Percentiles rank a stretch among this genome's conserved stretches.
Evolutionary conservation across 2,329 filamentous ascomycete species (phyloP).

Genomic region (Sclerotinia nivalis): DNA sequence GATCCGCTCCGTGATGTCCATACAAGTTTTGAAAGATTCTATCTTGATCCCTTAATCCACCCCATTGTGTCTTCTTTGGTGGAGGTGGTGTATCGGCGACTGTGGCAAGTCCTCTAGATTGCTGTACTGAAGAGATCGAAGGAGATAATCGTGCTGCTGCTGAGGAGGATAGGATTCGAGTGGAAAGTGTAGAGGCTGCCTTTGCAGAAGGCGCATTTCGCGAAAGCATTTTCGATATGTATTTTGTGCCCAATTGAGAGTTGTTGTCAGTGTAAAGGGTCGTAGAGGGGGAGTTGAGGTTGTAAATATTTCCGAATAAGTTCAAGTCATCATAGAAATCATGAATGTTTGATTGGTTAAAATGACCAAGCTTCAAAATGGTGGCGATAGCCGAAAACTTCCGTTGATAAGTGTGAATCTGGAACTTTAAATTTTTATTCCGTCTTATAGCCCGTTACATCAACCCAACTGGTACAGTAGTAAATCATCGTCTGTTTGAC

Average conservation of each 20-base stretch:
- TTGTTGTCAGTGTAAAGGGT: conserved; percentile 21
- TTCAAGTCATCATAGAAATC: conserved; percentile 33
- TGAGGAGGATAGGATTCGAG: conserved; percentile 38
- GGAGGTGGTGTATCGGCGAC: conserved; percentile 70
- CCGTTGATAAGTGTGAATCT: conserved; percentile 18
- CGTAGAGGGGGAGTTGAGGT: conserved; percentile 27
- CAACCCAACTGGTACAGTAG: background rate
- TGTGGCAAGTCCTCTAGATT: conserved; percentile 74
- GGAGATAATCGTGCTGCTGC: conserved; percentile 36
- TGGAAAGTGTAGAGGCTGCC: conserved; percentile 38
- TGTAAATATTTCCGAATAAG: conserved; percentile 22
- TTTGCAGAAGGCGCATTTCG: conserved; percentile 41
- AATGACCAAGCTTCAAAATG: conserved; percentile 13
- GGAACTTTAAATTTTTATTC: background rate
- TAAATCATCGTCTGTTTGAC: background rate
- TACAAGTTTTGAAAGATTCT: conserved; percentile 99
- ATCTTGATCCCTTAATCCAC: conserved; percentile 92
- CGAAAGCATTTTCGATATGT: conserved; percentile 41
- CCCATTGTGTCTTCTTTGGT: conserved; percentile 69
- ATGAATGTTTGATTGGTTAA: conserved; percentile 24
- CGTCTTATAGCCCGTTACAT: background rate
- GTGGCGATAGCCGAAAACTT: conserved; percentile 25
- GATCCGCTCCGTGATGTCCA: conserved; percentile 83
- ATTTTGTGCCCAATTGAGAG: conserved; percentile 43
- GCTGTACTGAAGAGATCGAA: conserved; percentile 49